A percentile compares a stretch with the other conserved stretches of the same genome.
Evolutionary conservation across 257 asterid genomes (phyloP).

Genomic region (Handroanthus guayacan): DNA sequence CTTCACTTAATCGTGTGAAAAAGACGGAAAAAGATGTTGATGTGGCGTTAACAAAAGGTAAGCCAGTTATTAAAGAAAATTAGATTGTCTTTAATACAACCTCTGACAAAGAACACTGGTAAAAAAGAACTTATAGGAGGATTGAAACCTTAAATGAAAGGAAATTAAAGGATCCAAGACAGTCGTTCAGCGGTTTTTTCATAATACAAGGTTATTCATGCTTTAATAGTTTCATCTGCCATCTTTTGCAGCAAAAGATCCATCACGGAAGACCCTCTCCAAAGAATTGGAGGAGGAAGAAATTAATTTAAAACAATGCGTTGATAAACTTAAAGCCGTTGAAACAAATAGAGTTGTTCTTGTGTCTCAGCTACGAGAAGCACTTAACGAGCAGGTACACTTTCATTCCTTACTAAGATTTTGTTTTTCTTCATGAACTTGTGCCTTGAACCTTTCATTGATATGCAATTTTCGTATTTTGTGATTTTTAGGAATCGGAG

Average conservation of each 20-base stretch:
- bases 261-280: constrained; percentile 63
- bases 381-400: constrained; percentile 78
- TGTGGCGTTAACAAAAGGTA: constrained; percentile 70
- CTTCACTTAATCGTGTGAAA: constrained; percentile 67
- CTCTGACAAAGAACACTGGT: neutral
- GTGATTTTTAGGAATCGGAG: constrained; percentile 80
- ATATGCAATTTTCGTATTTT: constrained; percentile 21
- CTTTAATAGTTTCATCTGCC: constrained; percentile 27
- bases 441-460: constrained; percentile 18
- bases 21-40: constrained; percentile 82
- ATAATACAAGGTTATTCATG: constrained; percentile 23
- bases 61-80: neutral
- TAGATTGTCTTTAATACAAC: neutral
- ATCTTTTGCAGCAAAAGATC: constrained; percentile 68
- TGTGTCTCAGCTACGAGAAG: constrained; percentile 74
- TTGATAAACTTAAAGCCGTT: constrained; percentile 72
- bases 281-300: constrained; percentile 84
- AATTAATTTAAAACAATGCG: constrained; percentile 58
- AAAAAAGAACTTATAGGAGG: neutral
- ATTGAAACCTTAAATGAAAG: neutral
- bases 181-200: constrained; percentile 13
- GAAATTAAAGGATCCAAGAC: neutral
- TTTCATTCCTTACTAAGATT: neutral
- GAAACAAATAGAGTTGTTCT: constrained; percentile 77
- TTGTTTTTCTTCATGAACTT: neutral